These are phyloP conservation scores for Paramecium sonneborni DNA, from an alignment of 73 alveolate genomes.

Conservation along the genomic window DNA sequence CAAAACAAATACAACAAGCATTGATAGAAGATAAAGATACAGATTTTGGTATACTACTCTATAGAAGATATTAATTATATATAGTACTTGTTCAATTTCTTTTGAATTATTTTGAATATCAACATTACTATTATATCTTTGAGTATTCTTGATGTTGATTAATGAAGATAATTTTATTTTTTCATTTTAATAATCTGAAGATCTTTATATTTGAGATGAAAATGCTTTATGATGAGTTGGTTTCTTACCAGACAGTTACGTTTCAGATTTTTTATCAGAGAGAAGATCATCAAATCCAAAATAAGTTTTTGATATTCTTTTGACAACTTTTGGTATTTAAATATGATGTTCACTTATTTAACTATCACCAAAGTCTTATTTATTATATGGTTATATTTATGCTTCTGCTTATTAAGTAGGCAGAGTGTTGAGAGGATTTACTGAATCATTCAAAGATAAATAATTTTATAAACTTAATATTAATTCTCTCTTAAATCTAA, in stretches of 20 bases:
- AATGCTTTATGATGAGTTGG: neutral
- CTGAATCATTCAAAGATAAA: neutral
- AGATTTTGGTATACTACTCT: neutral
- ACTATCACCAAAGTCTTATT: neutral
- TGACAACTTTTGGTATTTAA: neutral
- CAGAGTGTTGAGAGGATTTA: neutral
- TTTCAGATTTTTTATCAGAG: neutral
- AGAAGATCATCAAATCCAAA: neutral
- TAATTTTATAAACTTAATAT: neutral
- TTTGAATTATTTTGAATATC: neutral
- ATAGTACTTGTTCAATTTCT: neutral
- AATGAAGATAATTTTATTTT: neutral
- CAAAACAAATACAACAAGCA: constrained; percentile 60
- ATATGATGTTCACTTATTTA: neutral
- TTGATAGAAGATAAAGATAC: neutral
- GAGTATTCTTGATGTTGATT: neutral
- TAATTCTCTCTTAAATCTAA: neutral
- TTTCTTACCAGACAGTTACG: neutral
- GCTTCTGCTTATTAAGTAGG: neutral
- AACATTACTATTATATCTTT: neutral
- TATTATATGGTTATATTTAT: neutral
- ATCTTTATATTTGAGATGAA: neutral
- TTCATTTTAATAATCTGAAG: neutral
- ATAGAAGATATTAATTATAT: neutral
- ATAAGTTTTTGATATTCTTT: neutral